Evolutionary conservation across 2,329 filamentous ascomycete genomes (phyloP).

Genomic region (Aspergillus sp.): DNA sequence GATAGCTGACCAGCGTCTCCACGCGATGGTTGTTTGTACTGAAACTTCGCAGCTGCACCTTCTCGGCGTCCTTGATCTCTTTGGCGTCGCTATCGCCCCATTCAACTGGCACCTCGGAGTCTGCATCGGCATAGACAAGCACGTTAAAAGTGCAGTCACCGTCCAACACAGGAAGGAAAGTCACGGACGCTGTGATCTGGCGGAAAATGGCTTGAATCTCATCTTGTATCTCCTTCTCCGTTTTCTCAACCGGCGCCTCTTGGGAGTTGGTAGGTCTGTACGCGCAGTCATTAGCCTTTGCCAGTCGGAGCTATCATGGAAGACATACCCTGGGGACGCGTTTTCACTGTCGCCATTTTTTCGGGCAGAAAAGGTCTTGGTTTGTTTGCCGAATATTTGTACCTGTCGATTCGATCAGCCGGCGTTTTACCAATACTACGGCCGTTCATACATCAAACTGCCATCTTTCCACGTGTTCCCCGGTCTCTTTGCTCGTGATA

Average conservation of each 20-base stretch:
- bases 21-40: constrained; percentile 91
- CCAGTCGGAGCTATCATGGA: too few relatives aligned
- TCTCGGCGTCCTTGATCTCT: constrained; percentile 89
- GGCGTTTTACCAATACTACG: constrained; percentile 6
- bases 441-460: constrained; percentile 70
- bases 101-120: constrained; percentile 92
- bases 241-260: constrained; percentile 58
- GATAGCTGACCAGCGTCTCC: constrained; percentile 91
- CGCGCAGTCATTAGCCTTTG: too few relatives aligned
- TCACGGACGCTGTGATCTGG: constrained; percentile 95
- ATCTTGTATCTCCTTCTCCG: constrained; percentile 84
- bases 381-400: constrained; percentile 47
- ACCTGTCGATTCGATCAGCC: too few relatives aligned
- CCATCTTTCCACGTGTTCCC: constrained; percentile 93
- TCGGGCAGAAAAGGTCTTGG: constrained; percentile 42
- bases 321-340: constrained; percentile 42
- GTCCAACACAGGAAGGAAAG: constrained; percentile 85
- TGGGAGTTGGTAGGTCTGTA: constrained; percentile 21
- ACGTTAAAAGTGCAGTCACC: constrained; percentile 98
- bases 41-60: constrained; percentile 90
- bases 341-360: constrained; percentile 61
- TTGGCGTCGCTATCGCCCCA: constrained; percentile 98
- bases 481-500: constrained; percentile 93
- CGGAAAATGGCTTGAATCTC: constrained; percentile 96
- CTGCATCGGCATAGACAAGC: constrained; percentile 91